Base-by-base conservation (phyloP, 148 eudicot genomes). In the Nepenthes mirabilis region DNA sequence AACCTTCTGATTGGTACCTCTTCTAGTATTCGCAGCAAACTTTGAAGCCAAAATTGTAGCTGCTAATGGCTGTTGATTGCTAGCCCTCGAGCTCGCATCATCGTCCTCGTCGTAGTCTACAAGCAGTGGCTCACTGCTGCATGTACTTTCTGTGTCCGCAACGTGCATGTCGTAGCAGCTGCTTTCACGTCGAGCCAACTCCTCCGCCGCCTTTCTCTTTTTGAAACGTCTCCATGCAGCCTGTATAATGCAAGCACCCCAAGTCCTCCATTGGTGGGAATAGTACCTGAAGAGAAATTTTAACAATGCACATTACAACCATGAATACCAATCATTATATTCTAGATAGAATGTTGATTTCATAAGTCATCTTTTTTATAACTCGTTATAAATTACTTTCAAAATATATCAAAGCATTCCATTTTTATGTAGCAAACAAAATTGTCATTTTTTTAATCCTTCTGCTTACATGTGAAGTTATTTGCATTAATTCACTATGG, bases 261-360 rank as follows among this genome's bases (percentile, higher is more conserved):
- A 90, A 3, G 90, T 84, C 62, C 97, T 73, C 95, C 97, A 90
- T 47, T 90, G 97, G 72, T 86, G 88, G 0, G 97, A 90, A 57
- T 90, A 86, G 58, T 82, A 90, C 47, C 97, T 67, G 34, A 7
- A 14, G 14, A 14, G 57, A 3, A 54, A 11, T 49, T 49, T 49
- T 11, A 49, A 23, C 23, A 23, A 23, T 23, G 23, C 23, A 23
- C 23, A 23, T 23, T 23, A 23, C 23, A 23, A 23, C 23, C 23
- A 23, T 23, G 23, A 23, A 23, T 23, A 0, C 23, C 23, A 23
- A 23, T 23, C 23, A 23, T 23, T 23, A 23, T 23, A 23, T 23
- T 23, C 23, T 23, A 23, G 23, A 23, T 23, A 23, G 23, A 23
- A 23, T 23, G 23, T 23, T 23, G 23, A 23, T 23, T 23, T 23